phyloP scores from a whole-genome alignment of 495 filamentous ascomycete genomes.

The Penicillium lagena region DNA sequence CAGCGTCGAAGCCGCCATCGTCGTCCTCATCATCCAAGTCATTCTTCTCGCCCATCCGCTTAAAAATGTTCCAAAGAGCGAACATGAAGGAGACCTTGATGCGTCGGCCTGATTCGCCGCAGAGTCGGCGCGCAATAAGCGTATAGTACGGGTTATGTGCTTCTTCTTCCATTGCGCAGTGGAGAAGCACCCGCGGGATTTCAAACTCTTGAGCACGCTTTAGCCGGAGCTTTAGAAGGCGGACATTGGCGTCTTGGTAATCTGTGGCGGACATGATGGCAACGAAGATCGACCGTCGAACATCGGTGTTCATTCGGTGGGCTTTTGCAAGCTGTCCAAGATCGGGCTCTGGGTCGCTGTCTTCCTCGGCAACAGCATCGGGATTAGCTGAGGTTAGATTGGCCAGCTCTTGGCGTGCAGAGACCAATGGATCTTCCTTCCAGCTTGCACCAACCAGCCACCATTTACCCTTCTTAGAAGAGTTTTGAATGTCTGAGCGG shows the following conservation, averaged over 20 bases:
- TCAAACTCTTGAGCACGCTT: slow-evolving; percentile 82
- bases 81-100: slow-evolving; percentile 80
- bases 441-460: slow-evolving; percentile 95
- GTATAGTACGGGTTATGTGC: slow-evolving; percentile 92
- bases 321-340: slow-evolving; percentile 69
- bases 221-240: slow-evolving; percentile 73
- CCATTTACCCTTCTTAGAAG: slow-evolving; percentile 90
- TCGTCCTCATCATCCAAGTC: slow-evolving; percentile 50
- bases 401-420: slow-evolving; percentile 30
- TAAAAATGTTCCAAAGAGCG: slow-evolving; percentile 81
- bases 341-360: slow-evolving; percentile 55
- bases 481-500: slow-evolving; percentile 71
- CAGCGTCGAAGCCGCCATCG: slow-evolving; percentile 35
- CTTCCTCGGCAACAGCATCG: slow-evolving; percentile 15
- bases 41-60: slow-evolving; percentile 68
- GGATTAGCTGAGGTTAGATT: slow-evolving; percentile 7
- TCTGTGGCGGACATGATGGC: slow-evolving; percentile 84
- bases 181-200: slow-evolving; percentile 80
- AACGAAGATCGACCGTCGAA: slow-evolving; percentile 87
- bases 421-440: slow-evolving; percentile 44
- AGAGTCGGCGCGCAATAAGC: slow-evolving; percentile 69
- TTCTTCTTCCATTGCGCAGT: slow-evolving; percentile 78
- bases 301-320: slow-evolving; percentile 91
- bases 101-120: slow-evolving; percentile 55
- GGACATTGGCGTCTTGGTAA: slow-evolving; percentile 72